These are phyloP conservation scores for Nothophytophthora sp. DNA, from an alignment of 352 stramenopile species.

Conservation along the genomic window DNA sequence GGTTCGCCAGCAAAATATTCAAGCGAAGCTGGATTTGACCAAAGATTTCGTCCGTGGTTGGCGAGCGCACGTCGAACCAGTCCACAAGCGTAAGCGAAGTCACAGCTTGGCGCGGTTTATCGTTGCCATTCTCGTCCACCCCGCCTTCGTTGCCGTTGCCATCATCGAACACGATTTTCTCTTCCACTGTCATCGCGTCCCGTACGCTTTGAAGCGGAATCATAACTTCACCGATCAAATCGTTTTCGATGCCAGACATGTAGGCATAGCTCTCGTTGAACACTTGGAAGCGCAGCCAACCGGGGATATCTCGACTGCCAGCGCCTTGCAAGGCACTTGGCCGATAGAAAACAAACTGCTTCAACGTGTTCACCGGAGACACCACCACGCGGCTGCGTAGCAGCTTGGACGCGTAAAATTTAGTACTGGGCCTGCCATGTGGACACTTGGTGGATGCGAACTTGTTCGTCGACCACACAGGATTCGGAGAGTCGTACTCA, in stretches of 20 bases:
- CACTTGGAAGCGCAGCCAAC: slow-evolving; percentile 77
- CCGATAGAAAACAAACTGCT: slow-evolving; percentile 81
- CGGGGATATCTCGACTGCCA: slow-evolving; percentile 35
- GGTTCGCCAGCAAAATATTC: slow-evolving; percentile 72
- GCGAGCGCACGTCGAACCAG: slow-evolving; percentile 77
- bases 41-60: slow-evolving; percentile 54
- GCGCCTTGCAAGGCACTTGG: slow-evolving; percentile 25
- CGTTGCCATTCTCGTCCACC: slow-evolving; percentile 5
- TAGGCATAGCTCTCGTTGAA: slow-evolving; percentile 80
- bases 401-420: slow-evolving; percentile 51
- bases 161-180: slow-evolving; percentile 48
- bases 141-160: slow-evolving; percentile 23
- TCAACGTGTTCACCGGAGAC: slow-evolving; percentile 66
- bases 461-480: slow-evolving; percentile 79
- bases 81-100: slow-evolving; percentile 71
- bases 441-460: slow-evolving; percentile 48
- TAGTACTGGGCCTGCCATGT: slow-evolving; percentile 66
- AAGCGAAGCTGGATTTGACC: slow-evolving; percentile 77
- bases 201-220: slow-evolving; percentile 71
- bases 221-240: slow-evolving; percentile 73
- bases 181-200: slow-evolving; percentile 62
- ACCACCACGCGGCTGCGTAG: slow-evolving; percentile 65
- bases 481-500: slow-evolving; percentile 72
- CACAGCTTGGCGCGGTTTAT: slow-evolving; percentile 40
- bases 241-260: slow-evolving; percentile 74